Evolutionary conservation across 2,329 filamentous ascomycete species (phyloP).

Genomic region (Hymenoscyphus salicellus): DNA sequence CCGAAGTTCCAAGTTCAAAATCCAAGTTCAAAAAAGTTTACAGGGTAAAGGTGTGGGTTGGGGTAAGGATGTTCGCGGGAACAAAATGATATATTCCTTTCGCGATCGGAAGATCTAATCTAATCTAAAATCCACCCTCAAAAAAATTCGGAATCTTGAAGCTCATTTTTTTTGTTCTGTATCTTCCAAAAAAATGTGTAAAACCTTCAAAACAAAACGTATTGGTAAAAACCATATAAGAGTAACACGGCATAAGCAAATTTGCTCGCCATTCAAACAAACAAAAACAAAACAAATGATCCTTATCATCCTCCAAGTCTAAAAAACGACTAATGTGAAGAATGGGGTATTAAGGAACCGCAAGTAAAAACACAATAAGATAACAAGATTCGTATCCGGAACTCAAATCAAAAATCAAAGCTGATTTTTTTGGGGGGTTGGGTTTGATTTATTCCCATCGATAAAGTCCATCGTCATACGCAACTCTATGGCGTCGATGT

Average conservation of each 20-base stretch:
- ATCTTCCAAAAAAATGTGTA: not conserved
- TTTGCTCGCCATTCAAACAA: not conserved
- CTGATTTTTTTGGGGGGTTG: not conserved
- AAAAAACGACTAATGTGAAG: not conserved
- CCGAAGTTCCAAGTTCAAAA: too few relatives aligned
- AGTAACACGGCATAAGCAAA: not conserved
- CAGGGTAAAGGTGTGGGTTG: too few relatives aligned
- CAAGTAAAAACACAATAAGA: not conserved
- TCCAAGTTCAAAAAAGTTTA: too few relatives aligned
- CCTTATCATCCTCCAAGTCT: not conserved
- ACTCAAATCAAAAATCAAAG: not conserved
- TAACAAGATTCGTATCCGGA: not conserved
- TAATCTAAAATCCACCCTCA: too few relatives aligned
- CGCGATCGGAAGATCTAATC: not conserved
- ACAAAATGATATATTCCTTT: not conserved
- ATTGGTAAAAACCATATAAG: not conserved
- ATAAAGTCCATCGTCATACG: constrained; percentile 35
- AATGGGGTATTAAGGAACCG: not conserved
- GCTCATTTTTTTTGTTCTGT: not conserved
- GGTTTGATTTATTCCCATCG: constrained; percentile 27
- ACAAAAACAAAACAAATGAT: not conserved
- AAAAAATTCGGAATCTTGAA: not conserved
- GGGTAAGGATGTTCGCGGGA: not conserved
- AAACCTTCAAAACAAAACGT: not conserved
- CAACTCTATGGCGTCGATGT: constrained; percentile 25